Conservation (phyloP, 805 yeast genomes). For the Saitoella complicata region DNA sequence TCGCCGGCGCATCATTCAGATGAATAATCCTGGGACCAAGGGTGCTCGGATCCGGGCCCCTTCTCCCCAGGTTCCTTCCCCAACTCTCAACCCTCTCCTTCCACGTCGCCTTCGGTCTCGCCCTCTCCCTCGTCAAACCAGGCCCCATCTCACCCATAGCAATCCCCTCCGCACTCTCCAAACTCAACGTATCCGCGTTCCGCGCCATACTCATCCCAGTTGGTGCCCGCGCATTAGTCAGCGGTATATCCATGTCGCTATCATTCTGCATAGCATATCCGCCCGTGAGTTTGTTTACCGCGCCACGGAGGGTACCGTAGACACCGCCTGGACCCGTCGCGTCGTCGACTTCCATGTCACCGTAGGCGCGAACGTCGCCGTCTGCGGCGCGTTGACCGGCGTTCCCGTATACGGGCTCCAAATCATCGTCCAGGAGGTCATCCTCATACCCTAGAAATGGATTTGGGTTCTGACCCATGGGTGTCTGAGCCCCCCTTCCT, state of each 20-base stretch:
- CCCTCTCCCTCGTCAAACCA: background rate
- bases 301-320: no score
- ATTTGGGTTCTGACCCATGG: no score
- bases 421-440: no score
- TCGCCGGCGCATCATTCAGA: conserved; percentile 45
- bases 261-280: no score
- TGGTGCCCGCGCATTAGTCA: conserved; percentile 8
- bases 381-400: no score
- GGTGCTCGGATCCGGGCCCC: conserved; percentile 15
- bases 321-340: no score
- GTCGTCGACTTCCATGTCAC: no score
- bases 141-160: background rate
- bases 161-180: background rate
- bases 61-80: conserved; percentile 4
- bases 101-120: background rate
- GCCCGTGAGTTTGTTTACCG: no score
- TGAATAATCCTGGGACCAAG: conserved; percentile 49
- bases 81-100: conserved; percentile 3
- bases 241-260: conserved; percentile 9
- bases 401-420: no score
- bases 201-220: conserved; percentile 2
- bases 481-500: no score
- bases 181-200: background rate
- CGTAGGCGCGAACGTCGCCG: no score
- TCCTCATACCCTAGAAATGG: no score